Evolutionary conservation across 305 asterid species (phyloP), one percentile per base, ranked within the genome.

Genomic region (Petunia hybrid): DNA sequence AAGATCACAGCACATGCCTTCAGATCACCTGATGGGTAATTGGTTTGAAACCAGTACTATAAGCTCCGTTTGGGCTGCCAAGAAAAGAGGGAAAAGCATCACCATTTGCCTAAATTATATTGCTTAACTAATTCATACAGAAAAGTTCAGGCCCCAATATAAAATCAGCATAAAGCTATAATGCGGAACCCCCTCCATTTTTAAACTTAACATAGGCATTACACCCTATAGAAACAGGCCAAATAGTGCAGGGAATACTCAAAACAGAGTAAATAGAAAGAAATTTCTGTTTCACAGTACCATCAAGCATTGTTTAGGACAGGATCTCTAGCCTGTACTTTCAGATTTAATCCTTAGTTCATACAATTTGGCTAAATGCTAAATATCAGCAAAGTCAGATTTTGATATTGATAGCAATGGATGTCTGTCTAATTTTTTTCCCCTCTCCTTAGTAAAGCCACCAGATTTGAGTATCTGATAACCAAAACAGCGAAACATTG

Each of bases 11-110:
- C 74, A 85, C 85, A 82, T 85, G 90, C 90, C 92, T 88, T 89
- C 83, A 83, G 80, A 85, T 94, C 92, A 95, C 99, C 99, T 95
- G 99, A 88, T 95, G 99, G 78, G 98, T 92, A 82, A 95, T 95
- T 85, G 99, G 99, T 81, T 89, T 92, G 91, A 94, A 95, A 82
- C 99, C 99, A 41, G 97, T 91, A 85, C 97, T 95, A 87, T 95
- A 95, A 80, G 99, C 99, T 87, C 99, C 98, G 81, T 94, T 87
- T 59, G 99, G 99, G 87, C 99, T 95, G 97, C 89, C 67, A 87
- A 73, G 45, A 60, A 42, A 41, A 82, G 66, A 61, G 5, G 8
- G 70, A 68, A 60, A 81, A 74, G 10, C 12, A 5, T 42, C 53
- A 80, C 14, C 78, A 45, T 36, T 60, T 31, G 41, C 62, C 57